Percentiles rank a stretch among this genome's conserved stretches.
Conservation (phyloP, 257 asterid species). For the Solanum phureja region DNA sequence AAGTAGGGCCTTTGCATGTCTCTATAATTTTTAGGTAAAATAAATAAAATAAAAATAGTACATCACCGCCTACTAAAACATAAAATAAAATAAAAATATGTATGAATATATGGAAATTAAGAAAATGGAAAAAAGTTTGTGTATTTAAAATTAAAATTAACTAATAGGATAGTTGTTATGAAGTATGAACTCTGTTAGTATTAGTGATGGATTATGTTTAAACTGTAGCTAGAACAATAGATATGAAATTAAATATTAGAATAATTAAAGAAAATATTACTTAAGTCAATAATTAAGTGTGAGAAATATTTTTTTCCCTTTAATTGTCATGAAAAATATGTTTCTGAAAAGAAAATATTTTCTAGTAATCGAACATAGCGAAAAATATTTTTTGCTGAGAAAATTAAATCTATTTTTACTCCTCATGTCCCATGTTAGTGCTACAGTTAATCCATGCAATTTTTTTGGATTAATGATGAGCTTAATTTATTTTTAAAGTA, state of each 20-base stretch:
- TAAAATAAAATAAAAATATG: background rate
- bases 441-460: too few species aligned
- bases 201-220: background rate
- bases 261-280: background rate
- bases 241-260: background rate
- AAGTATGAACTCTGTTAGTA: background rate
- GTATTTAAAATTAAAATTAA: background rate
- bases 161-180: background rate
- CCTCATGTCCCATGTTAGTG: background rate
- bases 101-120: background rate
- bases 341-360: too few species aligned
- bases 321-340: background rate
- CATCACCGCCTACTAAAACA: background rate
- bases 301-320: background rate
- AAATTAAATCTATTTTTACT: too few species aligned
- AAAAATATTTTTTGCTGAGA: too few species aligned
- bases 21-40: background rate
- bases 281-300: background rate
- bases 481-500: too few species aligned
- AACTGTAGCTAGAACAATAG: background rate
- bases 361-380: background rate
- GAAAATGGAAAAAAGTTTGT: too few species aligned
- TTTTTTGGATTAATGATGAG: too few species aligned
- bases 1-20: slow-evolving; percentile 18
- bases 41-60: background rate